These are phyloP conservation scores for Neoboletus subvelutipes DNA, from an alignment of 768 basidiomycete species.

Conservation along the genomic window DNA sequence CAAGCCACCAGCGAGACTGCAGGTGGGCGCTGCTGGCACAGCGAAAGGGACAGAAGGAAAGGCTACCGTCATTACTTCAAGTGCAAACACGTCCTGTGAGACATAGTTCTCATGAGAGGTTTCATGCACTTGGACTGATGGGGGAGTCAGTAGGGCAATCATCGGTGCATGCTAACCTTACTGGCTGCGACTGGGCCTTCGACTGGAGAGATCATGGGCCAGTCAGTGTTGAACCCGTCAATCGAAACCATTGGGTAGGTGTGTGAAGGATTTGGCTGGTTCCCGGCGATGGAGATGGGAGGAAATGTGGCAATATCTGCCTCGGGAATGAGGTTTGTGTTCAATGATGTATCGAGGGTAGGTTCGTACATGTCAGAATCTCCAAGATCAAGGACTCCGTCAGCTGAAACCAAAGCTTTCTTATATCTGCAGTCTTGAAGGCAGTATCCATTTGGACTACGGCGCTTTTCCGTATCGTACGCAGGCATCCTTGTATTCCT, in stretches of 20 bases:
- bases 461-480: neutral
- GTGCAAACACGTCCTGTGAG: neutral
- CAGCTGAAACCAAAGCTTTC: neutral
- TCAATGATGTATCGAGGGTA: neutral
- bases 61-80: neutral
- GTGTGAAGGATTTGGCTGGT: neutral
- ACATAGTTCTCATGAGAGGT: neutral
- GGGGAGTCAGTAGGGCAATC: neutral
- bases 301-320: no score
- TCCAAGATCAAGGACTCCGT: neutral
- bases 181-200: neutral
- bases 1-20: neutral
- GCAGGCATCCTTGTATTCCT: neutral
- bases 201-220: neutral
- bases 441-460: no score
- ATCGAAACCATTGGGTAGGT: neutral
- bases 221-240: neutral
- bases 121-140: neutral
- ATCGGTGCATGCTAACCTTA: neutral
- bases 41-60: neutral
- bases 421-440: neutral
- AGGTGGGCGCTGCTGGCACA: neutral
- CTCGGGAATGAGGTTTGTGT: neutral
- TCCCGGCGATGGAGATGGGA: no score
- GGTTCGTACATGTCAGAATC: constrained; percentile 2